Percentiles rank a stretch among this genome's conserved stretches.
phyloP scores from a whole-genome alignment of 306 rosid species.

The Benincasa hispida region DNA sequence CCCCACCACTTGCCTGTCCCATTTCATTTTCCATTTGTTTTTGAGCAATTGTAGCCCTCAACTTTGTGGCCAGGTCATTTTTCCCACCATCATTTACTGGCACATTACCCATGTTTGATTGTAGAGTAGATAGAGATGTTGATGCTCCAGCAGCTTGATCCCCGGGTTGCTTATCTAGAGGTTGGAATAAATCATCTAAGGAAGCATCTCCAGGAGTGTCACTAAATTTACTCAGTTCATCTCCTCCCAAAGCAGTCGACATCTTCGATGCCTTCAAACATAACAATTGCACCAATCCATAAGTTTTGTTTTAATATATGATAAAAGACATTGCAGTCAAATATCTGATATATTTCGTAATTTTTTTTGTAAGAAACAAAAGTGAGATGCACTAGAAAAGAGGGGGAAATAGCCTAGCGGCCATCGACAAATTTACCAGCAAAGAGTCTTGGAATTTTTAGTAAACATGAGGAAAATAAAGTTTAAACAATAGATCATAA shows the following conservation, averaged over 20 bases:
- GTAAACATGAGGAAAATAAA: too few species aligned
- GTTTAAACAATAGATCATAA: background rate
- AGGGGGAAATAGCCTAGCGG: too few species aligned
- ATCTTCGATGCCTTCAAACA: constrained; percentile 57
- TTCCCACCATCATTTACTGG: constrained; percentile 48
- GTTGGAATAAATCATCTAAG: constrained; percentile 86
- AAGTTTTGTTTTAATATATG: too few species aligned
- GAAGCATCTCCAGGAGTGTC: constrained; percentile 98
- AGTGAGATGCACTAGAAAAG: too few species aligned
- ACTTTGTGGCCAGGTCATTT: constrained; percentile 83
- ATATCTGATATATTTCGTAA: background rate
- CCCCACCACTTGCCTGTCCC: constrained; percentile 68
- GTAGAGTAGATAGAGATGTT: constrained; percentile 60
- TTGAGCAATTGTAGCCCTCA: constrained; percentile 90
- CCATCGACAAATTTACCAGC: too few species aligned
- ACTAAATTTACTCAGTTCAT: constrained; percentile 88
- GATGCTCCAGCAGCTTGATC: constrained; percentile 64
- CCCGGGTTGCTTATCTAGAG: constrained; percentile 55
- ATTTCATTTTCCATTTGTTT: constrained; percentile 81
- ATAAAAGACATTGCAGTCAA: too few species aligned
- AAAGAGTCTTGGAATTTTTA: too few species aligned
- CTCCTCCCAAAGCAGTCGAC: constrained; percentile 44
- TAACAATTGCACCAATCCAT: constrained; percentile 19
- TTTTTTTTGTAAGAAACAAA: too few species aligned
- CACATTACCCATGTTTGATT: constrained; percentile 35